phyloP scores from a whole-genome alignment of 1,284 basidiomycete species.

The Ceratobasidium theobromae region DNA sequence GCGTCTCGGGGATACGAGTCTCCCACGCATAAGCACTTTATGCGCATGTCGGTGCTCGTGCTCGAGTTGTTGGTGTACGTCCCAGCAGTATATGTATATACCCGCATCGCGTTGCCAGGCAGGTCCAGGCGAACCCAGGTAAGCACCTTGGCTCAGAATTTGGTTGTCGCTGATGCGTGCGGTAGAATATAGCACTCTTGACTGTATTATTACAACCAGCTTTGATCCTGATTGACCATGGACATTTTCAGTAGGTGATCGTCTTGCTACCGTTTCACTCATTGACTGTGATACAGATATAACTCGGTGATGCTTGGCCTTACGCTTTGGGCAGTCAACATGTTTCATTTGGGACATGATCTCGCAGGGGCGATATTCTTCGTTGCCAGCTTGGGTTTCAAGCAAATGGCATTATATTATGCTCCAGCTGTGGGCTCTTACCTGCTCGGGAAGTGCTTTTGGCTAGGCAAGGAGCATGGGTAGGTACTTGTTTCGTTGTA shows the following conservation, averaged over 20 bases:
- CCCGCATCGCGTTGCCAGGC: constrained; percentile 55
- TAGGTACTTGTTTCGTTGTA: constrained; percentile 45
- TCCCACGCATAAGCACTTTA: constrained; percentile 66
- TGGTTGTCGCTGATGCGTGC: not conserved
- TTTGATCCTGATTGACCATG: constrained; percentile 82
- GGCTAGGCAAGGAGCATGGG: constrained; percentile 67
- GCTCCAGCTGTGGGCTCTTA: constrained; percentile 87
- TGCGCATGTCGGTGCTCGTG: constrained; percentile 74
- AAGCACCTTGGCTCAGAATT: constrained; percentile 35
- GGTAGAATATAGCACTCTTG: constrained; percentile 69
- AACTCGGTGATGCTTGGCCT: constrained; percentile 88
- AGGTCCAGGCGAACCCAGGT: constrained; percentile 73
- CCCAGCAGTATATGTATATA: constrained; percentile 54
- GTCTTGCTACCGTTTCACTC: not conserved
- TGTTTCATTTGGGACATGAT: constrained; percentile 69
- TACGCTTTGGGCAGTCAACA: constrained; percentile 67
- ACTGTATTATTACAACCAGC: constrained; percentile 81
- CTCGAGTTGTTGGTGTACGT: constrained; percentile 76
- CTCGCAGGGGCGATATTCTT: constrained; percentile 78
- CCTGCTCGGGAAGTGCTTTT: constrained; percentile 78
- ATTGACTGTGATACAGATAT: constrained; percentile 45
- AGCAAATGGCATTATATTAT: constrained; percentile 95
- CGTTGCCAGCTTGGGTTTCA: constrained; percentile 82
- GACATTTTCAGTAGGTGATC: constrained; percentile 78
- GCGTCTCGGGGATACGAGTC: constrained; percentile 78